Evolutionary conservation across 257 asterid species (phyloP).

Genomic region (Nicotiana sylvestris): DNA sequence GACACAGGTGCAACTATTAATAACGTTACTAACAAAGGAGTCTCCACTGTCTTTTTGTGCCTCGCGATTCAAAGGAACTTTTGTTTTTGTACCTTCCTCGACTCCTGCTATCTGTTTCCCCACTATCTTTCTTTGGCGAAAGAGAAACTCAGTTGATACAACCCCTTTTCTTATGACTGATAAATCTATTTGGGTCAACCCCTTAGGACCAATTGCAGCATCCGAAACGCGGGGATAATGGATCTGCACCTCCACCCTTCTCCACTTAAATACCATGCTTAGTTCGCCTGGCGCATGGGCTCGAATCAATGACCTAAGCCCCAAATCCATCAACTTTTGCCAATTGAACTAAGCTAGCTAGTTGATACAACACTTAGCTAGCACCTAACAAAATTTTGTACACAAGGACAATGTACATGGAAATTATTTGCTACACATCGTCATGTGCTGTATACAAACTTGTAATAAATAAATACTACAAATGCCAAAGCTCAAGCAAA

Average conservation of each 20-base stretch:
- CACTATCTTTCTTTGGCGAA: not conserved
- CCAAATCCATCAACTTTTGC: too few relatives aligned
- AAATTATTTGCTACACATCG: not conserved
- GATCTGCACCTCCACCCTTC: too few relatives aligned
- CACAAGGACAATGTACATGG: not conserved
- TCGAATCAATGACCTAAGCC: too few relatives aligned
- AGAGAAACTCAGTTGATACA: not conserved
- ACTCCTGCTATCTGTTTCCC: not conserved
- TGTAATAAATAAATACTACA: not conserved
- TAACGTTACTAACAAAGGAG: not conserved
- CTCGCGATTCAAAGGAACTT: not conserved
- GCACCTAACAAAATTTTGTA: not conserved
- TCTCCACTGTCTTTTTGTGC: not conserved
- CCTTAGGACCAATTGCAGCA: too few relatives aligned
- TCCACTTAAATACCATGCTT: too few relatives aligned
- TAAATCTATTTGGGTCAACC: too few relatives aligned
- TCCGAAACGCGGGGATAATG: too few relatives aligned
- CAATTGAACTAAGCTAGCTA: not conserved
- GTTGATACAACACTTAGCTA: not conserved
- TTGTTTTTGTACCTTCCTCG: not conserved
- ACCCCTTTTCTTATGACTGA: too few relatives aligned
- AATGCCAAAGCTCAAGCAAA: not conserved
- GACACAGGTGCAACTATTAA: not conserved
- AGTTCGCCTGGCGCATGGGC: too few relatives aligned
- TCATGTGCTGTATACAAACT: not conserved